Evolutionary conservation across 306 rosid species (phyloP).

Genomic region (Trichosanthes truncata): DNA sequence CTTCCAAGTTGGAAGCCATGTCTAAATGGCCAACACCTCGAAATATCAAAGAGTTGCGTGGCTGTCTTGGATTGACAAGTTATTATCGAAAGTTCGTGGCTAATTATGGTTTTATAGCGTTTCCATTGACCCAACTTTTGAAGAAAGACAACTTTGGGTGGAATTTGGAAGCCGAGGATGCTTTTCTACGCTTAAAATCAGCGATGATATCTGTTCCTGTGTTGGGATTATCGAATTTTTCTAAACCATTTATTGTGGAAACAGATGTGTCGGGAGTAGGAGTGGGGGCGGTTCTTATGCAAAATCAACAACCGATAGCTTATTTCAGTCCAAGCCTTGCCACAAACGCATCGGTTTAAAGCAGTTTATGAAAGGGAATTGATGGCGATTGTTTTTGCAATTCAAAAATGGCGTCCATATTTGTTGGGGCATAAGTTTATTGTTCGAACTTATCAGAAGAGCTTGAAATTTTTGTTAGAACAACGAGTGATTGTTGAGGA

Average conservation of each 20-base stretch:
- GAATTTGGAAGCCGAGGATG: rapidly evolving
- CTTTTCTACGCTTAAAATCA: neutral
- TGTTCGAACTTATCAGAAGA: neutral
- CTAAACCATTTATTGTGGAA: neutral
- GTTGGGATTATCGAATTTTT: neutral
- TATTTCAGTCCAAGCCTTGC: neutral
- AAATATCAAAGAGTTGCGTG: neutral
- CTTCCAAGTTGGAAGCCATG: neutral
- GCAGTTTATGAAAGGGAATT: neutral
- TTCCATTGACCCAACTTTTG: neutral
- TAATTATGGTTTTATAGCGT: rapidly evolving
- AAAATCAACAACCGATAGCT: rapidly evolving
- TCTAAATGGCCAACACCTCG: neutral
- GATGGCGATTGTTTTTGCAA: neutral
- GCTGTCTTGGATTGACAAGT: neutral
- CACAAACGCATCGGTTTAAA: neutral
- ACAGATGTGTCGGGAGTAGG: neutral
- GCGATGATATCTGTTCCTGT: rapidly evolving
- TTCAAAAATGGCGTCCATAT: neutral
- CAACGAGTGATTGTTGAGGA: neutral
- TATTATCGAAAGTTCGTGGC: neutral
- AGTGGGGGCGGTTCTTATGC: neutral
- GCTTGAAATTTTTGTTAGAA: neutral
- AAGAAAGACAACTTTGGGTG: neutral
- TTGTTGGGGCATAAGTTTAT: neutral